Base-by-base conservation (phyloP, 805 yeast genomes). In the Saccharomyces jurei region DNA sequence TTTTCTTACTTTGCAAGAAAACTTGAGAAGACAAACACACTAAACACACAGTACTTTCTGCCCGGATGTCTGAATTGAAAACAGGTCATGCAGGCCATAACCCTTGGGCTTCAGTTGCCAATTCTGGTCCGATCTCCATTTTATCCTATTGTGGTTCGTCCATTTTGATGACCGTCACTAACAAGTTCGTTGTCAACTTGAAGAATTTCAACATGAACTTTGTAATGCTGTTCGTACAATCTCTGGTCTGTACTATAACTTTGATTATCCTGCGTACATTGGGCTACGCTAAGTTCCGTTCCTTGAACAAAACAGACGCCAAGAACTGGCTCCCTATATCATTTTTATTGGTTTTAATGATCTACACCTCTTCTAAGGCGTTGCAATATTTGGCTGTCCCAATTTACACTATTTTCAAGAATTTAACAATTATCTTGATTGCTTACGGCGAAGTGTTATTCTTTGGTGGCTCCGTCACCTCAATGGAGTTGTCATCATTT, bases 361-460 rank as follows among this genome's bases (percentile, higher is more conserved):
- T 90, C 70, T 92, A 90, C 78, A 91, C 98, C 55, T 84, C 90
- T 49, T 87, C 96, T 55, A 91, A 89, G 78, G 96, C 97, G 53
- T 78, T 91, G 63, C 94, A 88, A 74, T 89, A 74, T 75, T 82
- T 91, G 67, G 77, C 90, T 52, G 90, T 91, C 57, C 97, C 97
- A 51, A 96, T 91, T 56, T 91, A 89, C 79, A 91, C 98, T 61
- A 92, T 91, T 63, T 91, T 91, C 85, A 91, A 91, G 80, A 91
- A 91, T 75, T 81, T 91, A 71, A 91, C 97, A 59, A 91, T 91
- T 67, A 91, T 91, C 62, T 77, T 91, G 69, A 91, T 91, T 71
- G 98, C 98, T 46, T 91, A 91, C 70, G 97, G 98, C 76, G 98
- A 91, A 76, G 97, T 91, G 46, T 66, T 91, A 58, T 91, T 96